Base-by-base conservation (phyloP, 1,284 basidiomycete genomes). In the Cutaneotrichosporon cyanovorans region DNA sequence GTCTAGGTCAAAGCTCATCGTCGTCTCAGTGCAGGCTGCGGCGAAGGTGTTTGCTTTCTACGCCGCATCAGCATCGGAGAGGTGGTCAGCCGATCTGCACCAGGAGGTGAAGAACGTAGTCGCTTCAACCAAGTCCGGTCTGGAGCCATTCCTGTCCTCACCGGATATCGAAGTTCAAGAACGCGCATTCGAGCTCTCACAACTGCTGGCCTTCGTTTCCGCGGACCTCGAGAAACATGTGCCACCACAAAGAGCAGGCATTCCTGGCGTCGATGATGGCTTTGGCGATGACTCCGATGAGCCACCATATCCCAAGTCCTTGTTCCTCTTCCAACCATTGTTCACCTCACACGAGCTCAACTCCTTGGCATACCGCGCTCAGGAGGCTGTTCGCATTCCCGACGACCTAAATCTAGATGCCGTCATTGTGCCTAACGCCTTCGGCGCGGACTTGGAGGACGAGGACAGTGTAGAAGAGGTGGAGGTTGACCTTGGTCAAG, bases 131-230 rank as follows among this genome's bases (percentile, higher is more conserved):
- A 71, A 80, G 11, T 71, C 69, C 16, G 77, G 80, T 12, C 66
- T 87, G 44, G 64, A 73, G n/a, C 74, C 37, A 76, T 87, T 66
- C 57, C 51, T 58, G 39, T 68, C 73, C 3, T 81, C 76, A 60
- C 70, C 78, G 4, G 78, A 92, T 58, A 82, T 89, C 31, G 92
- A 96, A 63, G 84, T 97, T 12, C 87, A 91, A 70, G 90, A 97
- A 70, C 76, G 93, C 81, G 86, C 89, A 5, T 81, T 85, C 12
- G 89, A 93, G 59, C 76, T 84, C 30, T 65, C 82, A 2, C 83
- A 89, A 61, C 72, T 96, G 3, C 84, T 93, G 59, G 77, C 75
- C 1, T 86, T 96, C 57, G 79, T 95, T 44, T 76, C 81, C 41
- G 82, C 83, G 11, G 90, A 95, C 66, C 71, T 95, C n/a, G 73